These are phyloP conservation scores for Penicillium ochrochloron DNA, from an alignment of 495 filamentous ascomycete genomes.

Conservation along the genomic window DNA sequence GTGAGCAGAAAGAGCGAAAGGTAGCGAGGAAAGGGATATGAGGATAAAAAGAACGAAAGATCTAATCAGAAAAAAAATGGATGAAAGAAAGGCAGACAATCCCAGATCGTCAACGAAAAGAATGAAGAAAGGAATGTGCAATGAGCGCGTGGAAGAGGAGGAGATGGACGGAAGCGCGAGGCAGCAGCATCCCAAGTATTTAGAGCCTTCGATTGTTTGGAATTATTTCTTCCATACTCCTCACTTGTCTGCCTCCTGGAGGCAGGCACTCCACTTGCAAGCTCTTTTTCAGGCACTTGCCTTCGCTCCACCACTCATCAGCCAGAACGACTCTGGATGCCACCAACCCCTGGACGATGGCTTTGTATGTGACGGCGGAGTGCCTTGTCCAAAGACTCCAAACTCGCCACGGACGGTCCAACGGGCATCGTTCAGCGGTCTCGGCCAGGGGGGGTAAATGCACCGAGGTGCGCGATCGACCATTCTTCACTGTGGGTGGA, in stretches of 20 bases:
- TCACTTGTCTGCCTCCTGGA: conserved; percentile 9
- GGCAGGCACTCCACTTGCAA: conserved; percentile 11
- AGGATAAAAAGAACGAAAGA: conserved; percentile 1
- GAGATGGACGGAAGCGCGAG: conserved; percentile 22
- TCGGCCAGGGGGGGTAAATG: conserved; percentile 5
- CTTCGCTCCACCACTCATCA: conserved; percentile 11
- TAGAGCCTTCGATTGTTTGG: conserved; percentile 8
- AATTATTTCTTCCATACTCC: neutral
- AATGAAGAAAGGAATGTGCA: conserved; percentile 27
- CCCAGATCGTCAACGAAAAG: conserved; percentile 31
- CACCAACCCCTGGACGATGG: conserved; percentile 14
- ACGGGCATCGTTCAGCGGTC: conserved; percentile 9
- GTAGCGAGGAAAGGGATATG: conserved; percentile 13
- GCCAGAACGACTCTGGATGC: conserved; percentile 1
- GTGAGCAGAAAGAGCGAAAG: conserved; percentile 1
- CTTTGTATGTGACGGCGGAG: neutral
- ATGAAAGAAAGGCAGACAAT: conserved; percentile 28
- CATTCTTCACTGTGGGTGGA: conserved; percentile 24
- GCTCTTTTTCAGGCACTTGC: neutral
- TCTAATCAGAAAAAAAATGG: neutral
- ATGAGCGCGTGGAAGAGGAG: conserved; percentile 27
- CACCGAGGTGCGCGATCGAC: conserved; percentile 15
- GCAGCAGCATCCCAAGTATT: conserved; percentile 11
- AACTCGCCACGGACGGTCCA: neutral
- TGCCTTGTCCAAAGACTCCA: neutral